Evolutionary conservation across 1,139 yeast species (phyloP).

Genomic region (Blastobotrys elegans): DNA sequence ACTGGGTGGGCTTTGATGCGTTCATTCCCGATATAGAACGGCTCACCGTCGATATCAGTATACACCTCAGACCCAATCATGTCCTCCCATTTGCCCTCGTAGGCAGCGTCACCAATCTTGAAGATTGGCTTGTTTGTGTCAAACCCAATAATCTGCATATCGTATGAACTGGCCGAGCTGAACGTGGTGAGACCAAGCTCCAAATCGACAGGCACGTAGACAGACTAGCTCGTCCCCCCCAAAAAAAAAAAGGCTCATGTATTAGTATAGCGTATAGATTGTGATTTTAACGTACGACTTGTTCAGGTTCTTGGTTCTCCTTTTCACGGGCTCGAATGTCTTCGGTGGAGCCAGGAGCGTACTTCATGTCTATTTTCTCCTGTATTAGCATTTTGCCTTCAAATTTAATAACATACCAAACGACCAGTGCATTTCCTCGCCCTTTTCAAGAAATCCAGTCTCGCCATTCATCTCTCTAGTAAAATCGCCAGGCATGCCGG

Average conservation of each 20-base stretch:
- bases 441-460: slow-evolving; percentile 57
- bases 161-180: neutral
- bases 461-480: slow-evolving; percentile 57
- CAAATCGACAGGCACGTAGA: slow-evolving; percentile 28
- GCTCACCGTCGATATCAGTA: slow-evolving; percentile 27
- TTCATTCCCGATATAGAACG: slow-evolving; percentile 22
- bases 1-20: slow-evolving; percentile 15
- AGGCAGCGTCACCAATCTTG: slow-evolving; percentile 51
- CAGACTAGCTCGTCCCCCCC: slow-evolving; percentile 17
- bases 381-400: neutral
- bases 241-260: neutral
- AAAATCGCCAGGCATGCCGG: slow-evolving; percentile 44
- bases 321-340: slow-evolving; percentile 40
- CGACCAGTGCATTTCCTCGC: slow-evolving; percentile 94
- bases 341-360: slow-evolving; percentile 76
- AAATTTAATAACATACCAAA: slow-evolving; percentile 49
- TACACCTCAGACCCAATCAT: slow-evolving; percentile 78
- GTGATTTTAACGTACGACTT: slow-evolving; percentile 21
- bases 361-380: slow-evolving; percentile 40
- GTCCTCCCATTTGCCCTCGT: slow-evolving; percentile 72
- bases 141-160: slow-evolving; percentile 49
- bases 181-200: slow-evolving; percentile 7
- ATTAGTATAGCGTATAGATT: slow-evolving; percentile 3
- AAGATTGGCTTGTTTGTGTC: slow-evolving; percentile 49
- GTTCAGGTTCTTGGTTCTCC: slow-evolving; percentile 17